Evolutionary conservation across 129 eudicot species (phyloP), one percentile per base, ranked within the genome.

Genomic region (Chrysanthemum makinoi): DNA sequence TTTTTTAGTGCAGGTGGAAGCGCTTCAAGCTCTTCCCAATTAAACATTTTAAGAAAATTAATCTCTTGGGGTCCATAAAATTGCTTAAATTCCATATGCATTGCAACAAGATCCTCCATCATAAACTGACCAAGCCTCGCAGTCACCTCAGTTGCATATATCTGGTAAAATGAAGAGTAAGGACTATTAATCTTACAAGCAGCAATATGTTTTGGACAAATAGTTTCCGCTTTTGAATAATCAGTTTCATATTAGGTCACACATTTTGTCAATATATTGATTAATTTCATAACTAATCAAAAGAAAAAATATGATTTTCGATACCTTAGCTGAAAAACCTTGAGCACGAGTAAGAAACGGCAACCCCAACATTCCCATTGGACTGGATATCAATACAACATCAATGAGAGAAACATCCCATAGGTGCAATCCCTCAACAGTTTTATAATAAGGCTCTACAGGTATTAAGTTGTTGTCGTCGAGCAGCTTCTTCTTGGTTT

Each of bases 361-460:
- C 80, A 89, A 75, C 13, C 98, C 98, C 56, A 94, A 81, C 95
- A 94, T 87, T 46, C 98, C 97, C 92, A 80, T 87, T 12, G 95
- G 90, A 75, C 85, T 85, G 10, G 96, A 85, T 51, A 94, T 89
- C 72, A 94, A 62, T 26, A 94, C 93, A 24, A 82, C 70, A 82
- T 94, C 95, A 75, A 94, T 83, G 47, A 82, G 79, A 11, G 96
- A 80, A 59, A 65, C 72, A 86, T 85, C 49, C 96, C 92, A 89
- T 3, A 84, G 67, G 63, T 83, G 86, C 80, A 94, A 71, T 55
- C 61, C 62, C 62, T 81, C 84, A 35, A 84, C 75, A 49, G 93
- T 84, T 74, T 74, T 87, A 64, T 82, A 94, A 69, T 78, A 81
- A 35, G 98, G 98, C 71, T 83, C 86, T 5, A 87, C 72, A 22